Conservation (phyloP, 805 yeast species). For the Starmerella scarabaei region DNA sequence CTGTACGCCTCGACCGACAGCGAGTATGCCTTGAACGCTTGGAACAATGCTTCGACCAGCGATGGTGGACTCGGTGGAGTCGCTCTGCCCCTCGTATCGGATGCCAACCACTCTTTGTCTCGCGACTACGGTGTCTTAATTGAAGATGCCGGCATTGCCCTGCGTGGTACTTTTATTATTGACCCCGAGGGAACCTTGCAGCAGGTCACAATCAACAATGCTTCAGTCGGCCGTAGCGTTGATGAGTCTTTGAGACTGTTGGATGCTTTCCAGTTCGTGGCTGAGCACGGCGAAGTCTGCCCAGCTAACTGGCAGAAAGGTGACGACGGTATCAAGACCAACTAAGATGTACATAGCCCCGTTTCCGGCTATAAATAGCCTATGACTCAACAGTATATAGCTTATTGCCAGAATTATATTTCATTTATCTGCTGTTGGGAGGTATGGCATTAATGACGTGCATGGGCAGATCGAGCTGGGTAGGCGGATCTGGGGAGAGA, state of each 20-base stretch:
- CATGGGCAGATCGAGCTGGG: too few relatives aligned
- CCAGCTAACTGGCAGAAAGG: slow-evolving; percentile 99
- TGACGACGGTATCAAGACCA: slow-evolving; percentile 65
- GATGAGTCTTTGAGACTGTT: slow-evolving; percentile 95
- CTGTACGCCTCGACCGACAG: slow-evolving; percentile 97
- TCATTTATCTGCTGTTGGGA: too few relatives aligned
- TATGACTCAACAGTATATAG: slow-evolving; percentile 16
- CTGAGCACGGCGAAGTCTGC: slow-evolving; percentile 97
- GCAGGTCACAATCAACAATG: slow-evolving; percentile 96
- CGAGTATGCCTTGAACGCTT: slow-evolving; percentile 91
- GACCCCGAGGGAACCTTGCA: slow-evolving; percentile 92
- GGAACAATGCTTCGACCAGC: slow-evolving; percentile 94
- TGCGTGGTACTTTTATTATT: slow-evolving; percentile 95
- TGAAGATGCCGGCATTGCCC: slow-evolving; percentile 92
- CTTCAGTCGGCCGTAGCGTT: slow-evolving; percentile 98
- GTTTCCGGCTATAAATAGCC: too few relatives aligned
- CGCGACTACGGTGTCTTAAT: slow-evolving; percentile 95
- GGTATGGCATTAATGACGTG: too few relatives aligned
- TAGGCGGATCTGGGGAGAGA: too few relatives aligned
- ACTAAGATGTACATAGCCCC: slow-evolving; percentile 10
- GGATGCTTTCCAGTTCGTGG: slow-evolving; percentile 99
- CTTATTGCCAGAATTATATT: not conserved
- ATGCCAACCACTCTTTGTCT: slow-evolving; percentile 89
- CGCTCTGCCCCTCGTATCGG: slow-evolving; percentile 88
- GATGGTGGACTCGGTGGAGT: slow-evolving; percentile 98